Percentiles rank a stretch among this genome's conserved stretches.
Evolutionary conservation across 805 yeast species (phyloP).

Genomic region (Teunomyces gatunensis): DNA sequence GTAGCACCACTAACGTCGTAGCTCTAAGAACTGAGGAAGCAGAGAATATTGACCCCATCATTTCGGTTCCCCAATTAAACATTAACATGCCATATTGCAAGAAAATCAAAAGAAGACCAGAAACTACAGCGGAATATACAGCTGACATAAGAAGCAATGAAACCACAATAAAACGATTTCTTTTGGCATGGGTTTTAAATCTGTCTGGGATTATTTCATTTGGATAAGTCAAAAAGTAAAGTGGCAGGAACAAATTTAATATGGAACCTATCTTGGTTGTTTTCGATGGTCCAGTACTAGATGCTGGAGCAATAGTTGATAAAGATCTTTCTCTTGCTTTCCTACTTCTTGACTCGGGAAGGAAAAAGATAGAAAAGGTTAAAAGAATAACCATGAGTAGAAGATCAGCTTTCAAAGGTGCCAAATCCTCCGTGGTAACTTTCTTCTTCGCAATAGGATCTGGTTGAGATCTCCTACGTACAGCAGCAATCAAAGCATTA

Average conservation of each 20-base stretch:
- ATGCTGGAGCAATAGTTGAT: not conserved
- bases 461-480: not conserved
- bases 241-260: constrained; percentile 17
- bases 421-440: not conserved
- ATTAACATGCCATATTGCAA: constrained; percentile 17
- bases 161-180: not conserved
- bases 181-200: not conserved
- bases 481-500: not conserved
- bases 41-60: constrained; percentile 16
- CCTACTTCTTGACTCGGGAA: constrained; percentile 19
- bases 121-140: not conserved
- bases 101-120: constrained; percentile 3
- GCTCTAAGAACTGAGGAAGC: constrained; percentile 15
- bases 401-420: constrained; percentile 1
- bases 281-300: not conserved
- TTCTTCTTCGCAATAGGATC: not conserved
- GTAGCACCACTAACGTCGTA: constrained; percentile 13
- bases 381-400: constrained; percentile 6
- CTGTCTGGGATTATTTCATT: constrained; percentile 5
- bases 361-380: constrained; percentile 10
- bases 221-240: constrained; percentile 17
- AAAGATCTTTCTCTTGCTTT: constrained; percentile 18
- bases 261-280: not conserved
- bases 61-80: constrained; percentile 17
- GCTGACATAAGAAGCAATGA: not conserved